phyloP scores from a whole-genome alignment of 2,329 filamentous ascomycete genomes.

The Thermoascus crustaceus region DNA sequence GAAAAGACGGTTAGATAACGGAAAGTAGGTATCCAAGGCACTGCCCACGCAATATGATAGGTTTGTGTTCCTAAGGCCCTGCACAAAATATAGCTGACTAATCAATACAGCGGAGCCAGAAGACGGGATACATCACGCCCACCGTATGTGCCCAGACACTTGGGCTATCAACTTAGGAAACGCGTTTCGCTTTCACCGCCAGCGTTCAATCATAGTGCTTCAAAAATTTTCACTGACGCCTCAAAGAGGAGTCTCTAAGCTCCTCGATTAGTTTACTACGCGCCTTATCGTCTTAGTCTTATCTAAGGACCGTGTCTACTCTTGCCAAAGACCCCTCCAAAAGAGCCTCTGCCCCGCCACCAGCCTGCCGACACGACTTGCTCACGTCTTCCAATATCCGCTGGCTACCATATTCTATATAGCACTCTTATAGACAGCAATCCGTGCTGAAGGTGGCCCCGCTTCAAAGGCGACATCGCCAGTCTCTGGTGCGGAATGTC shows the following conservation, averaged over 20 bases:
- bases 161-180: constrained; percentile 2
- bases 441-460: constrained; percentile 13
- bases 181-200: constrained; percentile 6
- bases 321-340: constrained; percentile 3
- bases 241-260: no score
- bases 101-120: background rate
- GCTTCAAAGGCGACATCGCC: constrained; percentile 22
- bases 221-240: background rate
- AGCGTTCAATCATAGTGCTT: constrained; percentile 1
- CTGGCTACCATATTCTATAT: background rate
- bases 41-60: no score
- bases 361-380: constrained; percentile 7
- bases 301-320: constrained; percentile 6
- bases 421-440: constrained; percentile 6
- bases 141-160: constrained; percentile 1
- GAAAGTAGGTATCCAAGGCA: no score
- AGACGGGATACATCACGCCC: constrained; percentile 3
- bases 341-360: constrained; percentile 9
- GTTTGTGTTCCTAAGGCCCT: background rate
- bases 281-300: background rate
- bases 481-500: constrained; percentile 44
- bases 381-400: constrained; percentile 5
- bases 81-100: constrained; percentile 4
- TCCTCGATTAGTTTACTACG: no score
- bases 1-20: no score